Conservation (phyloP, 1,284 basidiomycete genomes). For the Prillingera fragicola region DNA sequence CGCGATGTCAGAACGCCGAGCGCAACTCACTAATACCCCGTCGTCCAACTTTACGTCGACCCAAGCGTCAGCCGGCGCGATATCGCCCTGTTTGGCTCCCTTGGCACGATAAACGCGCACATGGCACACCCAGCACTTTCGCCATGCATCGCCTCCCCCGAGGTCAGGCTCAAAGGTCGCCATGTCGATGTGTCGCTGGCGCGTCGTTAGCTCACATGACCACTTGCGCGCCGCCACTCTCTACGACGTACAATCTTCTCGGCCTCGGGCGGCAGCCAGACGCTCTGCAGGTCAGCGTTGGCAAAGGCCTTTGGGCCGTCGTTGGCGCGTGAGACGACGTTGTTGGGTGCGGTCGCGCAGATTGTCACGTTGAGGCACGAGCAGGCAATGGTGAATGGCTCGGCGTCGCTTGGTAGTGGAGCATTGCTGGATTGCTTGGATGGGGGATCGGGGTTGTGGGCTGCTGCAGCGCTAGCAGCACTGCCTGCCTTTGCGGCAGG, state of each 20-base stretch:
- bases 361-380: slow-evolving; percentile 32
- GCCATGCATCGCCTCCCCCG: slow-evolving; percentile 20
- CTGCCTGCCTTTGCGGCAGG: not conserved
- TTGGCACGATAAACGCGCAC: slow-evolving; percentile 22
- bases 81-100: slow-evolving; percentile 14
- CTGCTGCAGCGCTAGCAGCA: not conserved
- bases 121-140: slow-evolving; percentile 38
- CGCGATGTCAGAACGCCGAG: too few relatives aligned
- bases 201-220: not conserved
- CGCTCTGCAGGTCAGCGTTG: slow-evolving; percentile 4
- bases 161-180: slow-evolving; percentile 8
- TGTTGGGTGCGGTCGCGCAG: slow-evolving; percentile 15
- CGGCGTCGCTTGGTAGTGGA: slow-evolving; percentile 19
- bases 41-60: slow-evolving; percentile 25
- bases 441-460: not conserved
- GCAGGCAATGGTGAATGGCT: slow-evolving; percentile 29
- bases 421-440: not conserved
- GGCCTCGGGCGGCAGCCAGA: slow-evolving; percentile 15
- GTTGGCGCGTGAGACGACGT: slow-evolving; percentile 1
- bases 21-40: slow-evolving; percentile 31
- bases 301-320: slow-evolving; percentile 2
- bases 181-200: slow-evolving; percentile 6
- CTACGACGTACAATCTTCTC: slow-evolving; percentile 19
- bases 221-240: not conserved
- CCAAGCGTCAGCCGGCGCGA: slow-evolving; percentile 23